A percentile compares a stretch with the other conserved stretches of the same genome.
These are phyloP conservation scores for Sporothrix variecibatus DNA, from an alignment of 2,329 filamentous ascomycete genomes.

Conservation along the genomic window DNA sequence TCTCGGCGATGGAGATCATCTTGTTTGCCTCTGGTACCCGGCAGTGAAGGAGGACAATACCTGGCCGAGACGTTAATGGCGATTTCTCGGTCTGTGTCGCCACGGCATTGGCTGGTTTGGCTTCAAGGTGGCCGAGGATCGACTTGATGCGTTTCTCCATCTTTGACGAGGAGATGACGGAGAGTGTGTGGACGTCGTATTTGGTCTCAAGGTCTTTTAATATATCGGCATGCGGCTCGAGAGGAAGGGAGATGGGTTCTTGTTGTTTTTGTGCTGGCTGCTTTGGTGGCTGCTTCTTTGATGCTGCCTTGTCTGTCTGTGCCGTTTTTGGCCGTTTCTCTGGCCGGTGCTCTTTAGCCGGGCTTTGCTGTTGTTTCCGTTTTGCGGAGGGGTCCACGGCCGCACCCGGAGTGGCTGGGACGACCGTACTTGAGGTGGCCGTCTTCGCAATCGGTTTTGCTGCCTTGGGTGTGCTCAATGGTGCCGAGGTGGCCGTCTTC, in stretches of 20 bases:
- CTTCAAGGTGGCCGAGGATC: slow-evolving; percentile 48
- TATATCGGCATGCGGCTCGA: slow-evolving; percentile 46
- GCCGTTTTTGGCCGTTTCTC: slow-evolving; percentile 36
- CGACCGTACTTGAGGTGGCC: background rate
- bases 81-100: background rate
- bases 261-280: slow-evolving; percentile 22
- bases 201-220: slow-evolving; percentile 47
- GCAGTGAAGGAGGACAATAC: slow-evolving; percentile 53
- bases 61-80: slow-evolving; percentile 25
- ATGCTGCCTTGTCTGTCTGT: slow-evolving; percentile 36
- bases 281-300: slow-evolving; percentile 32
- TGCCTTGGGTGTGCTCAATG: background rate
- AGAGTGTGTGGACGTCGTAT: slow-evolving; percentile 54
- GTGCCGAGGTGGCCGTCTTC: background rate
- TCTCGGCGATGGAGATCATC: slow-evolving; percentile 68
- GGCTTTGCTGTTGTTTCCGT: background rate
- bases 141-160: slow-evolving; percentile 57
- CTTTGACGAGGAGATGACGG: slow-evolving; percentile 61
- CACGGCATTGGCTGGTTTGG: slow-evolving; percentile 27
- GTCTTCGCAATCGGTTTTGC: background rate
- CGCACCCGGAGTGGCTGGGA: slow-evolving; percentile 25
- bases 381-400: background rate
- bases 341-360: slow-evolving; percentile 18
- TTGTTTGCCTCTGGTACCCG: slow-evolving; percentile 59
- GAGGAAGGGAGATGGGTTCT: slow-evolving; percentile 34